Evolutionary conservation across 495 filamentous ascomycete species (phyloP).

Genomic region (Penicillium tannophilum): DNA sequence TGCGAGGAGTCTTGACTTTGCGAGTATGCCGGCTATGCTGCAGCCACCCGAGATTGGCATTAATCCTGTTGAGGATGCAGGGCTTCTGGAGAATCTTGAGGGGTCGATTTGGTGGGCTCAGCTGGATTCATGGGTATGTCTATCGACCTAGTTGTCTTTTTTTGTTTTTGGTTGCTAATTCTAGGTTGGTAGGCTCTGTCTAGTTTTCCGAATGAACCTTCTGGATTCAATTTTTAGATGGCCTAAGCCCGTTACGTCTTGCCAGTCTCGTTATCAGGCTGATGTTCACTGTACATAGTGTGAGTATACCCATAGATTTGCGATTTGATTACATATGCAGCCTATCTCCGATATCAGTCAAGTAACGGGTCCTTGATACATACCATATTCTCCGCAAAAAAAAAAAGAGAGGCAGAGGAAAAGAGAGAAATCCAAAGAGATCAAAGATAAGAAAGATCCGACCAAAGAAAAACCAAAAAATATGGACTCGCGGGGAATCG

Average conservation of each 20-base stretch:
- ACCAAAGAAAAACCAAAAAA: conserved; percentile 14
- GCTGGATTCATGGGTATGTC: conserved; percentile 36
- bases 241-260: neutral
- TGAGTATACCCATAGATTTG: neutral
- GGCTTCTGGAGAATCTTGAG: conserved; percentile 30
- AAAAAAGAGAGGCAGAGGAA: neutral
- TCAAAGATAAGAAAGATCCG: neutral
- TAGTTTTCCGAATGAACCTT: conserved; percentile 28
- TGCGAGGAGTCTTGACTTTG: conserved; percentile 20
- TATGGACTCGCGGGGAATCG: conserved; percentile 57
- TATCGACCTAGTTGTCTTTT: neutral
- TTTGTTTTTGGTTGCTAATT: conserved; percentile 8
- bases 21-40: conserved; percentile 16
- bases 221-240: conserved; percentile 21
- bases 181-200: conserved; percentile 22
- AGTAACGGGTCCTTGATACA: too few relatives aligned
- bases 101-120: conserved; percentile 36
- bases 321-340: neutral
- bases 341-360: neutral
- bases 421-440: too few relatives aligned
- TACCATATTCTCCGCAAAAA: neutral
- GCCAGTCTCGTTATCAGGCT: neutral
- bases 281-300: neutral
- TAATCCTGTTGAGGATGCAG: conserved; percentile 26
- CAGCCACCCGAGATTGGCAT: conserved; percentile 25